A percentile compares a stretch with the other conserved stretches of the same genome.
Conservation (phyloP, 495 filamentous ascomycete species). For the Bombardia bombarda region DNA sequence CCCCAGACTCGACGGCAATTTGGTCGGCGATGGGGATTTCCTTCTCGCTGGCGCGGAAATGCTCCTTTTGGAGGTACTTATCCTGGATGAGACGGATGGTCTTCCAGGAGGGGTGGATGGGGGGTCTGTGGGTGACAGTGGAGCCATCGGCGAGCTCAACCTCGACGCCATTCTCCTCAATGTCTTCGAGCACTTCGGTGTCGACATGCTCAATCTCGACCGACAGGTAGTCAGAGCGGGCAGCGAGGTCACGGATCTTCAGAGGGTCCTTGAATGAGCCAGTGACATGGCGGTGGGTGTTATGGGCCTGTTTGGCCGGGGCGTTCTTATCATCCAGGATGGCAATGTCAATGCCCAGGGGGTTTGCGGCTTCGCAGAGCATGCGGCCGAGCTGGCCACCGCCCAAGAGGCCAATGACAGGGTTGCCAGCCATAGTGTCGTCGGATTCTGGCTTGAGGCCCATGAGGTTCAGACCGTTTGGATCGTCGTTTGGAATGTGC, state of each 20-base stretch:
- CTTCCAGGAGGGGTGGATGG: slow-evolving; percentile 81
- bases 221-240: slow-evolving; percentile 73
- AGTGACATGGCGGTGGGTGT: slow-evolving; percentile 61
- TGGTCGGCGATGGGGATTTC: slow-evolving; percentile 66
- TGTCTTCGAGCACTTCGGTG: slow-evolving; percentile 81
- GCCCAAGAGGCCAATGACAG: slow-evolving; percentile 35
- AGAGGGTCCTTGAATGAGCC: slow-evolving; percentile 79
- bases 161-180: slow-evolving; percentile 51
- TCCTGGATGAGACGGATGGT: slow-evolving; percentile 92
- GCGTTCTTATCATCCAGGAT: slow-evolving; percentile 72
- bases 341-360: slow-evolving; percentile 70
- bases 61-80: slow-evolving; percentile 87
- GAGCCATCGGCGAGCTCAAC: slow-evolving; percentile 36
- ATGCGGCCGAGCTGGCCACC: slow-evolving; percentile 86
- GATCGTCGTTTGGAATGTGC: no score
- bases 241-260: slow-evolving; percentile 69
- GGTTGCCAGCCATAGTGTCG: slow-evolving; percentile 19
- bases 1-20: slow-evolving; percentile 44
- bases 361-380: slow-evolving; percentile 87
- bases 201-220: slow-evolving; percentile 99
- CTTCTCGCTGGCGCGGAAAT: slow-evolving; percentile 49
- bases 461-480: no score
- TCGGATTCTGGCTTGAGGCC: background rate
- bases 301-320: slow-evolving; percentile 88
- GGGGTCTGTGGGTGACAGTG: slow-evolving; percentile 32